phyloP scores from a whole-genome alignment of 768 basidiomycete species.

The Leccinum rimulosum region DNA sequence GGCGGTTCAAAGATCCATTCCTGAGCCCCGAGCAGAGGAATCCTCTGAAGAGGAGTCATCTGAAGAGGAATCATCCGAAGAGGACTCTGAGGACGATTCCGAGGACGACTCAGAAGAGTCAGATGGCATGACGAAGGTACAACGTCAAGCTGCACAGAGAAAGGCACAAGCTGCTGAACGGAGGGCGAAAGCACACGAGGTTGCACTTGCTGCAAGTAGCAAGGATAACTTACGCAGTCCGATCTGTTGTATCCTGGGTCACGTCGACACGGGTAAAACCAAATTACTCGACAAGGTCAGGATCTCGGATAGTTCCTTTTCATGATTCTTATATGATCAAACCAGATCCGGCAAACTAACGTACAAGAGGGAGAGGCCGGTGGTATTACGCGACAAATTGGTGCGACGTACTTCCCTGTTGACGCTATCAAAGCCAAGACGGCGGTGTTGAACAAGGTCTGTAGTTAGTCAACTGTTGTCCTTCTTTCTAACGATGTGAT shows the following conservation, averaged over 20 bases:
- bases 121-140: constrained; percentile 63
- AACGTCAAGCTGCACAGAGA: constrained; percentile 63
- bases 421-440: constrained; percentile 95
- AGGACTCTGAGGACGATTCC: constrained; percentile 50
- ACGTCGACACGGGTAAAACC: constrained; percentile 99
- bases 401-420: constrained; percentile 98
- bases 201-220: constrained; percentile 79
- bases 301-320: constrained; percentile 1
- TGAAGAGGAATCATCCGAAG: constrained; percentile 46
- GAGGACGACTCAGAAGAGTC: constrained; percentile 39
- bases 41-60: constrained; percentile 34
- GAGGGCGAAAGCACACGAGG: constrained; percentile 74
- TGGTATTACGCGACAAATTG: constrained; percentile 99
- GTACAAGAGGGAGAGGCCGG: constrained; percentile 99
- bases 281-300: constrained; percentile 93
- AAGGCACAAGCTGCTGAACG: constrained; percentile 87
- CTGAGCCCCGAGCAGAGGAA: constrained; percentile 30
- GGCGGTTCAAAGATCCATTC: constrained; percentile 26
- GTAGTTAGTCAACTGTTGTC: constrained; percentile 9
- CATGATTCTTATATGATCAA: constrained; percentile 4
- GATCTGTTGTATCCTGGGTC: constrained; percentile 98
- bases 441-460: constrained; percentile 82
- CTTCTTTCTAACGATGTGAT: constrained; percentile 7
- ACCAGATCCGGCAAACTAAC: constrained; percentile 97
- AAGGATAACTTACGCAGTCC: constrained; percentile 93